These are phyloP conservation scores for Aurifilum marmelostoma DNA, from an alignment of 2,329 filamentous ascomycete genomes.

Conservation along the genomic window DNA sequence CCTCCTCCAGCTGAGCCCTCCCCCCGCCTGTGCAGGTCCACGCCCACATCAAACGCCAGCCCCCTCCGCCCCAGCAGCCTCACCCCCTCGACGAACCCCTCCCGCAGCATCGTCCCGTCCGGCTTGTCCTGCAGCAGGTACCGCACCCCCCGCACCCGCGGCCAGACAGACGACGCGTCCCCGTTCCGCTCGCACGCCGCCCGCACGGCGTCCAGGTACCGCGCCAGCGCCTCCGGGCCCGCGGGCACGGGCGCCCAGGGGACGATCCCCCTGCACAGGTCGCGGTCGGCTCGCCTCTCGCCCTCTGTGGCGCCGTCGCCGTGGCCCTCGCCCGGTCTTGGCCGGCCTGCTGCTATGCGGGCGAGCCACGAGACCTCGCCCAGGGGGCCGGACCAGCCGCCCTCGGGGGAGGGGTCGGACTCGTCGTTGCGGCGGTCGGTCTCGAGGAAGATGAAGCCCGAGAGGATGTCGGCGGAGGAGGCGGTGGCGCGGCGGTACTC, in stretches of 20 bases:
- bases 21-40: constrained; percentile 79
- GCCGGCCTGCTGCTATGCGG: constrained; percentile 65
- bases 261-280: constrained; percentile 69
- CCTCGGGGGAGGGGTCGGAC: constrained; percentile 38
- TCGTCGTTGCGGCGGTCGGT: constrained; percentile 69
- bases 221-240: constrained; percentile 60
- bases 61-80: constrained; percentile 66
- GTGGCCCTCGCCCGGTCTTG: constrained; percentile 62
- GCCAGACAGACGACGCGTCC: constrained; percentile 62
- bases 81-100: constrained; percentile 67
- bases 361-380: constrained; percentile 72
- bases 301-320: constrained; percentile 36
- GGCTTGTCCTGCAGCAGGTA: constrained; percentile 83
- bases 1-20: constrained; percentile 73
- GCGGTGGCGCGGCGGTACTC: constrained; percentile 61
- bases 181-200: constrained; percentile 49
- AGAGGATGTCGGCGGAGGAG: constrained; percentile 47
- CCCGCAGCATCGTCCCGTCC: constrained; percentile 63
- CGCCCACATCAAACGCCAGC: constrained; percentile 79
- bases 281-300: background rate
- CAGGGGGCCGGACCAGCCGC: constrained; percentile 68
- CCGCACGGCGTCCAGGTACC: constrained; percentile 67
- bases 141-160: constrained; percentile 75
- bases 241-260: constrained; percentile 85
- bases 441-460: constrained; percentile 82